Evolutionary conservation across 768 basidiomycete species (phyloP).

Genomic region (Podaxis mareebaensis): DNA sequence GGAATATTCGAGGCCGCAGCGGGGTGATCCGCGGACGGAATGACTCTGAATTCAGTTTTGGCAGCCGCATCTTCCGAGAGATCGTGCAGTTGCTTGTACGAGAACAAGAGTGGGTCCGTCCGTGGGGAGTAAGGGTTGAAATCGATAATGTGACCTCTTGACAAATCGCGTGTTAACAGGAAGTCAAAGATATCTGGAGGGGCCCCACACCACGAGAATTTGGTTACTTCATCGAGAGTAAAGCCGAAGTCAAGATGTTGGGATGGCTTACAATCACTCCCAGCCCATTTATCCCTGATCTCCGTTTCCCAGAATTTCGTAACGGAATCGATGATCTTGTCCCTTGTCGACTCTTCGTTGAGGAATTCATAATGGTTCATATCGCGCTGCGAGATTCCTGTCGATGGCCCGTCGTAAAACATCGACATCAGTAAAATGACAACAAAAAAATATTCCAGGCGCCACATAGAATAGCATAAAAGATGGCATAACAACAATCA

Average conservation of each 20-base stretch:
- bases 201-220: conserved; percentile 1
- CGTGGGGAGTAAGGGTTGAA: conserved; percentile 86
- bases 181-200: conserved; percentile 80
- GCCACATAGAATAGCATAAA: neutral
- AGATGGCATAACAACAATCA: neutral
- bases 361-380: conserved; percentile 87
- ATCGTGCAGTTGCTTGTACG: conserved; percentile 69
- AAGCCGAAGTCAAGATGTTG: neutral
- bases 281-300: conserved; percentile 49
- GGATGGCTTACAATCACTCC: conserved; percentile 62
- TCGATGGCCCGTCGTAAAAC: neutral
- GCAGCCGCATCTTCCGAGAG: conserved; percentile 27
- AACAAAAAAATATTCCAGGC: neutral
- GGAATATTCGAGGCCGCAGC: conserved; percentile 68
- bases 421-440: neutral
- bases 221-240: neutral
- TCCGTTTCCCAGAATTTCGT: conserved; percentile 66
- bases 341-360: conserved; percentile 57
- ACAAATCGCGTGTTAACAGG: conserved; percentile 79
- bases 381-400: conserved; percentile 88
- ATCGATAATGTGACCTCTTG: conserved; percentile 80
- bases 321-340: conserved; percentile 53
- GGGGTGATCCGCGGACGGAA: conserved; percentile 77
- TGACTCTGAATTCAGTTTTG: conserved; percentile 55
- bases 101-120: conserved; percentile 89